Conservation (phyloP, 805 yeast species). For the Zygotorulaspora danielsina region DNA sequence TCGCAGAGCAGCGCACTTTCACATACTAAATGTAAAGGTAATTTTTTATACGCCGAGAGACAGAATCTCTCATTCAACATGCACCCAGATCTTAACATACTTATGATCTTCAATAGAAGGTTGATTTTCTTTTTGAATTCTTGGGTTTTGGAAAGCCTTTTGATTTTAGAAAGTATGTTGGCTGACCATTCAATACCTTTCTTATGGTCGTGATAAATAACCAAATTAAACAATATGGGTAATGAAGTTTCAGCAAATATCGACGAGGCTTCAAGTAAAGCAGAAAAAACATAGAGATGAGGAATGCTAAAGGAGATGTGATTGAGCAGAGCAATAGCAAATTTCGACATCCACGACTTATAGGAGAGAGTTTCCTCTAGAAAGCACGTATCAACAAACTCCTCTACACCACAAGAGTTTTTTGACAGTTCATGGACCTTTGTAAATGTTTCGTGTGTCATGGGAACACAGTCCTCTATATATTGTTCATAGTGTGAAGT, state of each 20-base stretch:
- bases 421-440: slow-evolving; percentile 5
- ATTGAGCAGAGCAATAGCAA: slow-evolving; percentile 10
- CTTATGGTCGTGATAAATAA: slow-evolving; percentile 15
- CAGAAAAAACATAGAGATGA: slow-evolving; percentile 10
- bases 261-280: slow-evolving; percentile 4
- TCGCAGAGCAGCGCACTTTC: slow-evolving; percentile 17
- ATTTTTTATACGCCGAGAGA: slow-evolving; percentile 16
- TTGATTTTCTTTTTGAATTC: slow-evolving; percentile 13
- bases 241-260: slow-evolving; percentile 8
- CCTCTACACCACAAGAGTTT: slow-evolving; percentile 1
- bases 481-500: slow-evolving; percentile 1
- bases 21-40: slow-evolving; percentile 18
- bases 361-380: slow-evolving; percentile 3
- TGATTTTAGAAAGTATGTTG: slow-evolving; percentile 1
- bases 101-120: slow-evolving; percentile 26
- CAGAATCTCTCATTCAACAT: slow-evolving; percentile 16
- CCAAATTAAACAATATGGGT: slow-evolving; percentile 13
- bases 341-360: slow-evolving; percentile 10
- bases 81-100: slow-evolving; percentile 28
- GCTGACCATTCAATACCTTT: slow-evolving; percentile 14
- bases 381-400: slow-evolving; percentile 1
- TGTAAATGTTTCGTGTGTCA: slow-evolving; percentile 7
- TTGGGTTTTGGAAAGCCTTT: slow-evolving; percentile 4
- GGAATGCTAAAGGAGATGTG: slow-evolving; percentile 11
- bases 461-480: slow-evolving; percentile 1